A percentile compares a stretch with the other conserved stretches of the same genome.
These are phyloP conservation scores for Thuja plicata DNA, from an alignment of 83 land plant species.

Conservation along the genomic window DNA sequence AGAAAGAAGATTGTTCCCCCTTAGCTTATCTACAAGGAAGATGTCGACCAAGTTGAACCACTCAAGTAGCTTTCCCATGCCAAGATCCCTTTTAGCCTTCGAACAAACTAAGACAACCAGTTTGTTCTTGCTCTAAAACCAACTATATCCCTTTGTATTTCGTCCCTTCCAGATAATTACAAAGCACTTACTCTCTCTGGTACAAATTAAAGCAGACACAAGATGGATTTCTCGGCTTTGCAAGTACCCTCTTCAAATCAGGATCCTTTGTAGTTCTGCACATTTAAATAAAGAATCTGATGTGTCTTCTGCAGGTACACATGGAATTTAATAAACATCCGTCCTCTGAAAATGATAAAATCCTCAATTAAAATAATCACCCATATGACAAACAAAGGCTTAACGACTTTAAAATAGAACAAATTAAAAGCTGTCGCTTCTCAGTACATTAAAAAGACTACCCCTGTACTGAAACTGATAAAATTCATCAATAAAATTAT, in stretches of 20 bases:
- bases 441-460: background rate
- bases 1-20: background rate
- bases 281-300: slow-evolving; percentile 1
- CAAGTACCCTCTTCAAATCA: background rate
- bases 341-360: background rate
- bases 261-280: background rate
- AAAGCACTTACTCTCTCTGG: background rate
- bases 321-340: background rate
- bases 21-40: background rate
- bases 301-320: slow-evolving; percentile 1
- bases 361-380: background rate
- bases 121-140: background rate
- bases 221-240: background rate
- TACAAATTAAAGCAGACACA: background rate
- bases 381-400: background rate
- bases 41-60: slow-evolving; percentile 4
- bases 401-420: background rate
- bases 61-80: slow-evolving; percentile 2
- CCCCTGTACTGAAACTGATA: background rate
- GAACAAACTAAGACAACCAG: background rate
- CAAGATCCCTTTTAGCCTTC: background rate
- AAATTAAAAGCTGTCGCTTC: background rate
- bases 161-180: background rate
- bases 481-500: background rate
- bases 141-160: background rate